Conservation (phyloP, 208 protist species). For the Borovskyia barvae region DNA sequence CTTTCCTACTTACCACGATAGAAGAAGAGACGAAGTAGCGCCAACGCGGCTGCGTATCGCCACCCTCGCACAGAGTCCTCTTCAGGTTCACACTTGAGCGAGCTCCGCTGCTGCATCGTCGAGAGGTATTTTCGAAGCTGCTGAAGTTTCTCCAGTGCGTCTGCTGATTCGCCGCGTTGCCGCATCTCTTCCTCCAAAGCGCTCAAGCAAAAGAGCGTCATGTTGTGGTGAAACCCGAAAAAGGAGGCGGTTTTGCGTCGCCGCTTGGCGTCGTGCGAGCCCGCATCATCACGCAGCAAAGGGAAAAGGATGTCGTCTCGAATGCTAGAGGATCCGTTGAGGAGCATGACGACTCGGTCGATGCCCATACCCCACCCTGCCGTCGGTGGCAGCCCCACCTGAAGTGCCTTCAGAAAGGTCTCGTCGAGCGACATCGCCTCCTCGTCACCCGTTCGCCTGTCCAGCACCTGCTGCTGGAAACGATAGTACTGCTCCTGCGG, state of each 20-base stretch:
- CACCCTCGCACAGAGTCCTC: slow-evolving; percentile 29
- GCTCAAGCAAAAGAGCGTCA: slow-evolving; percentile 82
- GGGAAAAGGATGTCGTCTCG: slow-evolving; percentile 90
- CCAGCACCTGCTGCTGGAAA: slow-evolving; percentile 92
- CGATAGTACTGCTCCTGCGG: slow-evolving; percentile 93
- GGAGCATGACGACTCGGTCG: slow-evolving; percentile 93
- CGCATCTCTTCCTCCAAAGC: slow-evolving; percentile 79
- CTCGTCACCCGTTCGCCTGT: slow-evolving; percentile 88
- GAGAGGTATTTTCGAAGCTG: slow-evolving; percentile 63
- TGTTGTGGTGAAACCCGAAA: slow-evolving; percentile 83
- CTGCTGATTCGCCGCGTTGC: slow-evolving; percentile 39
- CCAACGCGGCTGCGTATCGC: slow-evolving; percentile 62
- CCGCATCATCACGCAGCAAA: slow-evolving; percentile 68
- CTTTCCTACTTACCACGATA: slow-evolving; percentile 27
- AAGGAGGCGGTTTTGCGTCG: slow-evolving; percentile 69
- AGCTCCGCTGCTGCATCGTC: slow-evolving; percentile 23
- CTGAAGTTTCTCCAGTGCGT: slow-evolving; percentile 52
- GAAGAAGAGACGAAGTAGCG: slow-evolving; percentile 68
- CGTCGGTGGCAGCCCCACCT: slow-evolving; percentile 94
- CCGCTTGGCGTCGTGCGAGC: slow-evolving; percentile 75
- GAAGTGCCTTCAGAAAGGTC: slow-evolving; percentile 92
- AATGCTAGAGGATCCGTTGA: slow-evolving; percentile 85
- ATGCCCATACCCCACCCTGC: slow-evolving; percentile 96
- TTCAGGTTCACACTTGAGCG: slow-evolving; percentile 7
- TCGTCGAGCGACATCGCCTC: slow-evolving; percentile 94